phyloP scores from a whole-genome alignment of 225 moss, liverwort and hornwort species.

The Sphagnum contortum region DNA sequence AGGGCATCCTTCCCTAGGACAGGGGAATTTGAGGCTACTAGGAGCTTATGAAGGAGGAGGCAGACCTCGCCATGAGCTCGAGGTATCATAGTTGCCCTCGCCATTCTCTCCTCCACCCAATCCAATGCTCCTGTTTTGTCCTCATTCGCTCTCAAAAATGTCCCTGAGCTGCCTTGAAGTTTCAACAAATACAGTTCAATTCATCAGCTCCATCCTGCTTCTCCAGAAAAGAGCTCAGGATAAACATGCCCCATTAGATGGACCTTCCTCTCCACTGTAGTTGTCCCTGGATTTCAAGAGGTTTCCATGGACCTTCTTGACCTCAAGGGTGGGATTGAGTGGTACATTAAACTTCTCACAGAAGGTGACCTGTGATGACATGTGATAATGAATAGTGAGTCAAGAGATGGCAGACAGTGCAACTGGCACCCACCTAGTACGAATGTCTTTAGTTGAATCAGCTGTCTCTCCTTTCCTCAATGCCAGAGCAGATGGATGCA shows the following conservation, averaged over 20 bases:
- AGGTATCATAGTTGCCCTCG: conserved; percentile 91
- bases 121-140: conserved; percentile 57
- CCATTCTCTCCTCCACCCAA: conserved; percentile 81
- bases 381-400: not conserved
- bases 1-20: too few relatives aligned
- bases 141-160: conserved; percentile 63
- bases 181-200: conserved; percentile 6
- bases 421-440: conserved; percentile 59
- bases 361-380: too few relatives aligned
- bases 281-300: too few relatives aligned
- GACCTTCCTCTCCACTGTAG: too few relatives aligned
- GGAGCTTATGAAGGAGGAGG: too few relatives aligned
- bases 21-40: too few relatives aligned
- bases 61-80: conserved; percentile 84
- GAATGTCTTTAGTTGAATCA: conserved; percentile 62
- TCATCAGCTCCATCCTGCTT: not conserved
- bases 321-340: too few relatives aligned
- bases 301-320: too few relatives aligned
- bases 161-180: conserved; percentile 78
- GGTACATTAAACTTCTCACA: not conserved
- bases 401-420: not conserved
- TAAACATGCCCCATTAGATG: not conserved
- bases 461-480: conserved; percentile 84
- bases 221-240: conserved; percentile 7
- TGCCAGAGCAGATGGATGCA: conserved; percentile 77